Conservation (phyloP, 2,329 filamentous ascomycete genomes). For the Penicillium griseofulvum region DNA sequence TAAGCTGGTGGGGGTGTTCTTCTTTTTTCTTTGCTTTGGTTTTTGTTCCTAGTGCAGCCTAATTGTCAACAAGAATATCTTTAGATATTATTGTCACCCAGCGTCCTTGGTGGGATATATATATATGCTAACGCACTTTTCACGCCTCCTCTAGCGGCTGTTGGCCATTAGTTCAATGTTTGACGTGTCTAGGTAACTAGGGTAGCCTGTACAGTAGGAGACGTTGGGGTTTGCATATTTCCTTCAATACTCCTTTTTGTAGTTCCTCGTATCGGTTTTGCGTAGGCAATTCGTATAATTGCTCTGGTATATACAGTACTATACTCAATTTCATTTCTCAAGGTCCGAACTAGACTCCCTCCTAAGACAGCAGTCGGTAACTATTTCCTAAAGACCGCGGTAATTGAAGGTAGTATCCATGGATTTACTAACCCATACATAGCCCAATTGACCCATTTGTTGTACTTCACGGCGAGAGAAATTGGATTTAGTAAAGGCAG, state of each 20-base stretch:
- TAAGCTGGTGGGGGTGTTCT: too few species aligned
- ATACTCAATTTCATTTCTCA: constrained; percentile 19
- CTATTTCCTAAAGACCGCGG: too few species aligned
- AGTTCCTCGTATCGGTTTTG: constrained; percentile 30
- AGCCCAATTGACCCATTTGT: too few species aligned
- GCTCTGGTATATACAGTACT: constrained; percentile 23
- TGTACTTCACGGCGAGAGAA: too few species aligned
- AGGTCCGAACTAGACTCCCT: constrained; percentile 24
- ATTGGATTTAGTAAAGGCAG: too few species aligned
- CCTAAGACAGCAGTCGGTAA: constrained; percentile 13
- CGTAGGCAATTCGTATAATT: constrained; percentile 33
- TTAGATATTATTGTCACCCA: constrained; percentile 38
- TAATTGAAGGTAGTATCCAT: too few species aligned
- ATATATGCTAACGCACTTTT: constrained; percentile 32
- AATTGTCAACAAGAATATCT: constrained; percentile 30
- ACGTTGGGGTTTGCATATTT: constrained; percentile 36
- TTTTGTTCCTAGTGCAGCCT: too few species aligned
- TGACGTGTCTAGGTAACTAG: constrained; percentile 35
- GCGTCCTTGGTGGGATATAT: constrained; percentile 35
- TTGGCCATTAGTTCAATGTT: constrained; percentile 37
- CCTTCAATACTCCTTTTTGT: constrained; percentile 33
- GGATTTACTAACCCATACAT: too few species aligned
- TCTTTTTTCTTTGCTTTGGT: too few species aligned
- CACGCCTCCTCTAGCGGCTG: constrained; percentile 29
- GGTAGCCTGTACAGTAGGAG: constrained; percentile 36